Evolutionary conservation across 345 rosid species (phyloP), one percentile per base, ranked within the genome.

Genomic region (Isatis tinctoria): DNA sequence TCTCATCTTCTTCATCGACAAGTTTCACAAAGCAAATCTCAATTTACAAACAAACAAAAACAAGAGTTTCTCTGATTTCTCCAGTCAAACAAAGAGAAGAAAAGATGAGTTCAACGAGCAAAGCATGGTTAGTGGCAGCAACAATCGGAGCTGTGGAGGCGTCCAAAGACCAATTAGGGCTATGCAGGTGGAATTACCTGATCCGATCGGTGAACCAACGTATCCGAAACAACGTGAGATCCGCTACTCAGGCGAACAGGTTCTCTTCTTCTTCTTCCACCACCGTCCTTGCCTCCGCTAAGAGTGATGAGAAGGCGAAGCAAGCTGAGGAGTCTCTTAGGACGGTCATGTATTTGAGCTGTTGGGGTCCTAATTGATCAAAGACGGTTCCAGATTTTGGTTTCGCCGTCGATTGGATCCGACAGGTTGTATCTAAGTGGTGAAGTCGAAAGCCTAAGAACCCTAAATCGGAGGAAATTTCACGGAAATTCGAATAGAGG

Each of bases 301-400:
- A 59, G 9, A 59, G 60, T 8, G 54, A 28, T 40, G 83, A 83
- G 10, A 83, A 75, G 78, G 30, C 72, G 3, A 86, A 81, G 74
- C 81, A 79, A 58, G 83, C 90, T 0, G 93, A 91, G 59, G 96
- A 91, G 66, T 87, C 97, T 30, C 83, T 91, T 0, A 75, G 96
- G 67, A 89, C 87, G 4, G 82, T 91, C 39, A 89, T 91, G 96
- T 91, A 75, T 54, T 81, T 91, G 85, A 89, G 96, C 78, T 91
- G 95, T 48, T 91, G 97, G 97, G 93, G 85, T 77, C 96, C 90
- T 27, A 83, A 78, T 26, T 77, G 45, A 48, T 65, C 27, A 6
- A 30, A 13, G 3, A 60, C 27, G 5, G 41, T 58, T 27, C 1
- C 26, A 27, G 10, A 18, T 9, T 5, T 3, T 6, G 8, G 16